Evolutionary conservation across 75 land plant genomes (phyloP).

Genomic region (Chamaecyparis obtusa): DNA sequence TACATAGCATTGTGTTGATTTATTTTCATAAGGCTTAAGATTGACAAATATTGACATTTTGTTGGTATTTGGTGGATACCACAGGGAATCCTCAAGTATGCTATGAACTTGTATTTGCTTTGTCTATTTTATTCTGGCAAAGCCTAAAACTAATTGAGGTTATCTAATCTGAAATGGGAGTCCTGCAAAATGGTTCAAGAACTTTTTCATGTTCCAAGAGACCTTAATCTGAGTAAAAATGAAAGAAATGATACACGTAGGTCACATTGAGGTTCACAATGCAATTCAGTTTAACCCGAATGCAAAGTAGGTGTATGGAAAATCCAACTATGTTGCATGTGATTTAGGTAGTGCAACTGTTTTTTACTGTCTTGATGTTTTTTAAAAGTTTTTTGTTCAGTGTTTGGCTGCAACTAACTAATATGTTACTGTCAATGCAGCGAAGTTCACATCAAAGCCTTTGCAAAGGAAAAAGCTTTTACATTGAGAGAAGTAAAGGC

Average conservation of each 20-base stretch:
- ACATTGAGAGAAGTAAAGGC: slow-evolving; percentile 88
- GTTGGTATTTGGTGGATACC: not conserved
- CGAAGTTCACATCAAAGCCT: slow-evolving; percentile 81
- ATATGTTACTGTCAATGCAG: slow-evolving; percentile 29
- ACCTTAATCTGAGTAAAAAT: not conserved
- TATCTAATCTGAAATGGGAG: not conserved
- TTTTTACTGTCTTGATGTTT: not conserved
- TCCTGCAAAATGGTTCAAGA: not conserved
- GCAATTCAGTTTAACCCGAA: not conserved
- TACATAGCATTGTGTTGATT: not conserved
- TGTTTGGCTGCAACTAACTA: not conserved
- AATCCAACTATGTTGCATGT: not conserved
- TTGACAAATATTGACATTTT: not conserved
- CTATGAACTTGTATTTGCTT: not conserved
- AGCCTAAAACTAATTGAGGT: not conserved
- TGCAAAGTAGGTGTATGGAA: not conserved
- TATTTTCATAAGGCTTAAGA: not conserved
- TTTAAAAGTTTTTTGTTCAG: not conserved
- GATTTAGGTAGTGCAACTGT: not conserved
- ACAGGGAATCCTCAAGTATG: not conserved
- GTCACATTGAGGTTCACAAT: not conserved
- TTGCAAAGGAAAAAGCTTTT: slow-evolving; percentile 62
- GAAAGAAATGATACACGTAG: not conserved
- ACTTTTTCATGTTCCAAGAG: not conserved
- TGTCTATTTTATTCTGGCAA: not conserved